Conservation (phyloP, 805 yeast genomes). For the Torulaspora gathmanii region DNA sequence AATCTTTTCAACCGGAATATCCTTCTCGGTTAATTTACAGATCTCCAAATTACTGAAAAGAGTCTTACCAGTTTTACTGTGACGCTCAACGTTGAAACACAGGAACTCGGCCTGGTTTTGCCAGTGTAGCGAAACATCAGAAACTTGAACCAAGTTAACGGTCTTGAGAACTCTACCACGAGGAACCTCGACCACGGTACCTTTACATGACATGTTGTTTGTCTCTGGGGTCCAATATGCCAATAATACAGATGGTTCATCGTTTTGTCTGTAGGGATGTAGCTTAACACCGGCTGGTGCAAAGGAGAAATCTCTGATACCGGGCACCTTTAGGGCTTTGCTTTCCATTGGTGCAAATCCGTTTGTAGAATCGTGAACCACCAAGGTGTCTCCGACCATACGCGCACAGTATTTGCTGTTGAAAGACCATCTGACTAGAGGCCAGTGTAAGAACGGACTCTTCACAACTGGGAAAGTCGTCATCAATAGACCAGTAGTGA, state of each 20-base stretch:
- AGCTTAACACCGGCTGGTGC: conserved; percentile 83
- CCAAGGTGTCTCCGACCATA: conserved; percentile 86
- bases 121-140: conserved; percentile 90
- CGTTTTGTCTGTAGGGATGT: conserved; percentile 49
- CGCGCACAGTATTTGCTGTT: conserved; percentile 94
- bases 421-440: conserved; percentile 90
- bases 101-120: conserved; percentile 78
- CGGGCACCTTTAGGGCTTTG: conserved; percentile 77
- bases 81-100: conserved; percentile 95
- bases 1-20: conserved; percentile 88
- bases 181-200: conserved; percentile 82
- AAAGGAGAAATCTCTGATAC: conserved; percentile 87
- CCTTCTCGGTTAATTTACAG: conserved; percentile 80
- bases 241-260: conserved; percentile 59
- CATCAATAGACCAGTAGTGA: conserved; percentile 72
- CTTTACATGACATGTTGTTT: conserved; percentile 90
- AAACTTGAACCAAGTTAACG: conserved; percentile 89
- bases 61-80: conserved; percentile 91
- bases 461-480: conserved; percentile 85
- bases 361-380: conserved; percentile 75
- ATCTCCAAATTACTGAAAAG: conserved; percentile 87
- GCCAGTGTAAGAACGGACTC: conserved; percentile 81
- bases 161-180: conserved; percentile 80
- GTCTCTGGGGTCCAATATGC: conserved; percentile 98
- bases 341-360: conserved; percentile 78